Conservation (phyloP, 2,329 filamentous ascomycete genomes). For the Colletotrichum cordylinicola region DNA sequence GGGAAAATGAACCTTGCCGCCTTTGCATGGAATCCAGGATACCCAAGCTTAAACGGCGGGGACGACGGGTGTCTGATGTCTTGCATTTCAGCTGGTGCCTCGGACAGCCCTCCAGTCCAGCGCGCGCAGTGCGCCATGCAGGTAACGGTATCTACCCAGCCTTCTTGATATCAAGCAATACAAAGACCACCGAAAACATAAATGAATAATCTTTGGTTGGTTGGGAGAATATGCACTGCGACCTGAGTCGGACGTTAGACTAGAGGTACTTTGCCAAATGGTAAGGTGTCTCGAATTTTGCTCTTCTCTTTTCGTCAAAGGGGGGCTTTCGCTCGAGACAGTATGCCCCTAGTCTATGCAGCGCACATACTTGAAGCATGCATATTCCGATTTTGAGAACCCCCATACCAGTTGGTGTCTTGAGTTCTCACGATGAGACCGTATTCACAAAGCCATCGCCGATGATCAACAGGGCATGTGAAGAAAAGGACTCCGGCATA, state of each 20-base stretch:
- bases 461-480: background rate
- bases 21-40: background rate
- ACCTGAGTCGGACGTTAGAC: background rate
- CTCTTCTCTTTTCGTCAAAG: background rate
- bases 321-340: background rate
- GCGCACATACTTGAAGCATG: background rate
- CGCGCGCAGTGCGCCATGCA: background rate
- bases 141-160: background rate
- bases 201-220: background rate
- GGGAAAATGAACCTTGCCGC: background rate
- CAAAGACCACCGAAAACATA: background rate
- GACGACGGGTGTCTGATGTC: background rate
- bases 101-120: background rate
- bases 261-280: background rate
- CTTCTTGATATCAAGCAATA: background rate
- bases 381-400: background rate
- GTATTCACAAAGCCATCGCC: background rate
- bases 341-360: background rate
- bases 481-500: background rate
- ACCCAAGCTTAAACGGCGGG: background rate
- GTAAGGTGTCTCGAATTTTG: background rate
- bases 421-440: background rate
- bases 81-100: background rate
- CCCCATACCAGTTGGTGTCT: background rate
- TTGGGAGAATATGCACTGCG: background rate